Evolutionary conservation across 2,329 filamentous ascomycete species (phyloP), one percentile per base, ranked within the genome.

Genomic region (Canariomyces notabilis): DNA sequence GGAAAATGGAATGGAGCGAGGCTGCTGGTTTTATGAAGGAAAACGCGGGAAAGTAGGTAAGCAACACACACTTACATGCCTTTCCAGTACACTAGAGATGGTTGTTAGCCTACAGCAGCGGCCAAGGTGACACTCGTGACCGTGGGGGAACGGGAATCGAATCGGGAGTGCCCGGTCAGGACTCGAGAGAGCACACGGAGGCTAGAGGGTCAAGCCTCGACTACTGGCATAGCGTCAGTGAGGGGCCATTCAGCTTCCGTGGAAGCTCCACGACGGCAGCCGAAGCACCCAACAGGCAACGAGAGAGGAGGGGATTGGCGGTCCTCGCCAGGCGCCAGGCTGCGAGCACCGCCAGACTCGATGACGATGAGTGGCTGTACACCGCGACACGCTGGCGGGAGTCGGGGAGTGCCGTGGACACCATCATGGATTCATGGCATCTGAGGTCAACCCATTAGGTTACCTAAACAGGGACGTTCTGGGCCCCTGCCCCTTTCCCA

Each of bases 191-290:
- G 20, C 21, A 42, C 48, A 49, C 44, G 48, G 46, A 39, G 46
- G 33, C 35, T 32, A 37, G 34, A 16, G 26, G 22, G 23, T 29
- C 31, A 53, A 37, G 42, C 44, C 45, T 50, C 14, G 49, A 32
- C 21, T 46, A 50, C 46, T 55, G 32, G 50, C 52, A 55, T 49
- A 53, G 44, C 50, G 52, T 49, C 48, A 54, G 48, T 47, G 52
- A 56, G 53, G 51, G 49, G 49, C 37, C 21, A 23, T 36, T 37
- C 22, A 11, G 15, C 37, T 26, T 21, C 37, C 15, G 18, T 38
- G 29, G 51, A 53, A 53, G 41, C 48, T 48, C 50, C 52, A 40
- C 50, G 41, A 54, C 31, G 35, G 35, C 35, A 42, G 39, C 37
- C 8, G 49, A 52, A 54, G 31, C 41, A 43, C 21, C n/a, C 45